A percentile compares a stretch with the other conserved stretches of the same genome.
These are phyloP conservation scores for Annulohypoxylon truncatum DNA, from an alignment of 2,329 filamentous ascomycete genomes.

Conservation along the genomic window DNA sequence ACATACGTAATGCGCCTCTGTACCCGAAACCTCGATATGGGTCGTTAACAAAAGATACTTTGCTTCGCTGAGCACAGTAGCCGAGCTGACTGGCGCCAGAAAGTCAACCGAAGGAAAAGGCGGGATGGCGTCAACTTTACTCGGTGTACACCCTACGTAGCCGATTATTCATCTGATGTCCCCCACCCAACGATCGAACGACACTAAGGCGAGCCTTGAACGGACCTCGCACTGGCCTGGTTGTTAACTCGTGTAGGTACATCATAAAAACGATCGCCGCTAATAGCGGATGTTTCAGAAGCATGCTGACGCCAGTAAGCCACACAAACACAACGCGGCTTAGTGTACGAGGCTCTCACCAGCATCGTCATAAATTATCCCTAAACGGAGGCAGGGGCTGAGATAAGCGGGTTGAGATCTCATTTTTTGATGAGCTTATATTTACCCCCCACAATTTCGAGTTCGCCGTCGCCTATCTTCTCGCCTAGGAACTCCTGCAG, in stretches of 20 bases:
- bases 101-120: not conserved
- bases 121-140: constrained; percentile 31
- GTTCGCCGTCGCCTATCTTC: constrained; percentile 77
- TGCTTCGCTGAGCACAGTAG: constrained; percentile 8
- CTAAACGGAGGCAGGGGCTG: constrained; percentile 3
- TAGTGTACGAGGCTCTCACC: constrained; percentile 9
- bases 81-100: constrained; percentile 18
- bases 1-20: not conserved
- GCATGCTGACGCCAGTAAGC: constrained; percentile 32
- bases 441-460: constrained; percentile 77
- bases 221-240: constrained; percentile 12
- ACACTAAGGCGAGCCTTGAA: not conserved
- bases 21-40: not conserved
- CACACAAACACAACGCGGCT: not conserved
- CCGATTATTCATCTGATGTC: constrained; percentile 19
- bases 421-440: constrained; percentile 74
- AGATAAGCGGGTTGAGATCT: constrained; percentile 38
- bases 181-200: constrained; percentile 29
- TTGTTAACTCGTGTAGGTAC: not conserved
- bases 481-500: constrained; percentile 81
- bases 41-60: constrained; percentile 1
- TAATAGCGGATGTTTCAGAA: constrained; percentile 26
- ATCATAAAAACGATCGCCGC: constrained; percentile 25
- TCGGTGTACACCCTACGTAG: constrained; percentile 12
- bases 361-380: not conserved